Evolutionary conservation across 2,329 filamentous ascomycete species (phyloP).

Genomic region (Pezicula carpinea): DNA sequence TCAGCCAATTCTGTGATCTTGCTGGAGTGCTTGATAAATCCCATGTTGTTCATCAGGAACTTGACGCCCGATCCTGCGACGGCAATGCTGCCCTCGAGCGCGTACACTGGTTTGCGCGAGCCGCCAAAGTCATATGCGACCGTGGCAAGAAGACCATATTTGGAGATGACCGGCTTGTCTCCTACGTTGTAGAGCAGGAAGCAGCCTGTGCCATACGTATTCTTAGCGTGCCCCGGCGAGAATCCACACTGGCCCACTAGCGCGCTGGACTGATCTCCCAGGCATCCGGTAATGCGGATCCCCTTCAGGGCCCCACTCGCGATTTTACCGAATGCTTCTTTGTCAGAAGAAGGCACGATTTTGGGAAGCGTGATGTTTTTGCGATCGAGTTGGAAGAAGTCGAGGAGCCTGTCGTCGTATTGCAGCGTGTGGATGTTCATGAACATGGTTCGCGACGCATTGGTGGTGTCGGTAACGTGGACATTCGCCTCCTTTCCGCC

Average conservation of each 20-base stretch:
- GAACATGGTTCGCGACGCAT: slow-evolving; percentile 84
- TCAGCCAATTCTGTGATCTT: slow-evolving; percentile 62
- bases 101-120: slow-evolving; percentile 62
- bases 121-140: slow-evolving; percentile 72
- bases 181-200: slow-evolving; percentile 83
- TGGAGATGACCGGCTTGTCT: slow-evolving; percentile 72
- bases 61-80: slow-evolving; percentile 74
- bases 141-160: slow-evolving; percentile 70
- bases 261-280: slow-evolving; percentile 79
- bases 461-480: slow-evolving; percentile 74
- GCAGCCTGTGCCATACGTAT: slow-evolving; percentile 82
- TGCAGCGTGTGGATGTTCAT: slow-evolving; percentile 74
- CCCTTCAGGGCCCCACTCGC: slow-evolving; percentile 59
- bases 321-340: slow-evolving; percentile 62
- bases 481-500: slow-evolving; percentile 61
- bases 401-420: slow-evolving; percentile 68
- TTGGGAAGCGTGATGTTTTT: slow-evolving; percentile 69
- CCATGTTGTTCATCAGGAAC: slow-evolving; percentile 63
- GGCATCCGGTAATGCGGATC: slow-evolving; percentile 67
- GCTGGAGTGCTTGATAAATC: slow-evolving; percentile 54
- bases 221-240: slow-evolving; percentile 71
- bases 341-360: slow-evolving; percentile 71
- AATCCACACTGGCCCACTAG: slow-evolving; percentile 78
- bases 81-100: slow-evolving; percentile 72
- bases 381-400: slow-evolving; percentile 70